Conservation (phyloP, 2,329 filamentous ascomycete species). For the Sporothrix brunneoviolacea region DNA sequence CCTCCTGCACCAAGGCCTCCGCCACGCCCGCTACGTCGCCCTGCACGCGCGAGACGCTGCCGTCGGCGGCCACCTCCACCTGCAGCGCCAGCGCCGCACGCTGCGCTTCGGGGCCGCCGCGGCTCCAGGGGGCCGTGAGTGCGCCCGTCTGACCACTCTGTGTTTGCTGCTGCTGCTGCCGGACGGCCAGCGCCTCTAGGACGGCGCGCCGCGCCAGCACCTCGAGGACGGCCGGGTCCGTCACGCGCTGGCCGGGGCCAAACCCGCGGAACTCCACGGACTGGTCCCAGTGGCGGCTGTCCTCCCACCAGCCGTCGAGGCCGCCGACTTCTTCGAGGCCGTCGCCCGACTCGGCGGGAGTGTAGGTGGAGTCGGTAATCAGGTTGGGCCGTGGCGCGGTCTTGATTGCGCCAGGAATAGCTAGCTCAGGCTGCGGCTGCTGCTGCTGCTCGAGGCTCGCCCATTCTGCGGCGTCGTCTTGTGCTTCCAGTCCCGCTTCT, state of each 20-base stretch:
- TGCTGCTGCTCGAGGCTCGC: background rate
- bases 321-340: constrained; percentile 43
- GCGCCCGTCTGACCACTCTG: constrained; percentile 17
- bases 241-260: constrained; percentile 31
- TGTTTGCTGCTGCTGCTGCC: constrained; percentile 22
- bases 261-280: constrained; percentile 42
- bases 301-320: constrained; percentile 47
- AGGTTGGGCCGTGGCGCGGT: constrained; percentile 24
- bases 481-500: constrained; percentile 8
- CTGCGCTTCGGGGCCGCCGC: constrained; percentile 30
- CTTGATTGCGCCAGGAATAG: constrained; percentile 19
- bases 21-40: constrained; percentile 28
- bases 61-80: constrained; percentile 33
- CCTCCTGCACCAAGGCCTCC: constrained; percentile 20
- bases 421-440: constrained; percentile 16
- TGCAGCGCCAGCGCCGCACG: constrained; percentile 29
- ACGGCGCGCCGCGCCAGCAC: constrained; percentile 44
- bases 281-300: constrained; percentile 43
- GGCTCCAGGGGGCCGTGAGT: constrained; percentile 22
- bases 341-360: constrained; percentile 38
- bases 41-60: constrained; percentile 26
- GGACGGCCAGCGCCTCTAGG: constrained; percentile 43
- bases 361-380: constrained; percentile 34
- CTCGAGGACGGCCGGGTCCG: constrained; percentile 40
- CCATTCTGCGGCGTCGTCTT: background rate